These are phyloP conservation scores for Pogostemon cablin DNA, from an alignment of 257 asterid genomes.

Conservation along the genomic window DNA sequence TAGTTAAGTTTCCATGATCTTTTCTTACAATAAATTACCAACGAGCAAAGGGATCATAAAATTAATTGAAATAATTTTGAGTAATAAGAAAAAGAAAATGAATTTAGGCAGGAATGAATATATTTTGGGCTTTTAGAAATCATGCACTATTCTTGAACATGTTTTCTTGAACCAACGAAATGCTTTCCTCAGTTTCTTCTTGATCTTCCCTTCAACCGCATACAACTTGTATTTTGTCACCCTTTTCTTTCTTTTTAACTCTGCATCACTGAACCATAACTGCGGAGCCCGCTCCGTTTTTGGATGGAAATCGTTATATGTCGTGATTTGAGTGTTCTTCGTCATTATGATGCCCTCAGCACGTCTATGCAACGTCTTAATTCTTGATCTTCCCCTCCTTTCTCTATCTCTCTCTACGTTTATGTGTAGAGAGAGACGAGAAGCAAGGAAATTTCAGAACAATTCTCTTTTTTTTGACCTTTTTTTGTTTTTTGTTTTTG, in stretches of 20 bases:
- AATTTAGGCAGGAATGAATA: not conserved
- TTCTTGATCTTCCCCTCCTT: not conserved
- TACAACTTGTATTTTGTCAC: slow-evolving; percentile 62
- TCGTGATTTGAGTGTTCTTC: not conserved
- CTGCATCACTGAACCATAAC: slow-evolving; percentile 50
- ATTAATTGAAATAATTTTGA: not conserved
- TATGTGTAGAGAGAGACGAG: slow-evolving; percentile 31
- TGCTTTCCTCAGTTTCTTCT: slow-evolving; percentile 51
- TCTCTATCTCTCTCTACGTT: slow-evolving; percentile 26
- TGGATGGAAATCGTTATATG: slow-evolving; percentile 37
- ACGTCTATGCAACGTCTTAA: not conserved
- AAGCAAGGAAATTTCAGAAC: not conserved
- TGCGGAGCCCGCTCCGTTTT: not conserved
- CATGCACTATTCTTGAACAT: slow-evolving; percentile 55
- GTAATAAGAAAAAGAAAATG: not conserved
- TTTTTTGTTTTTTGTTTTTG: not conserved
- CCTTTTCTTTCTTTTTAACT: slow-evolving; percentile 63
- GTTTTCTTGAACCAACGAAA: slow-evolving; percentile 63
- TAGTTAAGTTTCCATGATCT: not conserved
- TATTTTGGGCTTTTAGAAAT: slow-evolving; percentile 28
- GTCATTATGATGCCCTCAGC: too few species aligned
- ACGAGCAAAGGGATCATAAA: not conserved
- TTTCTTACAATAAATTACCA: not conserved
- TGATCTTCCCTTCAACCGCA: slow-evolving; percentile 68
- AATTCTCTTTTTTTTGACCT: not conserved